These are phyloP conservation scores for Erucastrum elatum DNA, from an alignment of 345 rosid species.

Conservation along the genomic window DNA sequence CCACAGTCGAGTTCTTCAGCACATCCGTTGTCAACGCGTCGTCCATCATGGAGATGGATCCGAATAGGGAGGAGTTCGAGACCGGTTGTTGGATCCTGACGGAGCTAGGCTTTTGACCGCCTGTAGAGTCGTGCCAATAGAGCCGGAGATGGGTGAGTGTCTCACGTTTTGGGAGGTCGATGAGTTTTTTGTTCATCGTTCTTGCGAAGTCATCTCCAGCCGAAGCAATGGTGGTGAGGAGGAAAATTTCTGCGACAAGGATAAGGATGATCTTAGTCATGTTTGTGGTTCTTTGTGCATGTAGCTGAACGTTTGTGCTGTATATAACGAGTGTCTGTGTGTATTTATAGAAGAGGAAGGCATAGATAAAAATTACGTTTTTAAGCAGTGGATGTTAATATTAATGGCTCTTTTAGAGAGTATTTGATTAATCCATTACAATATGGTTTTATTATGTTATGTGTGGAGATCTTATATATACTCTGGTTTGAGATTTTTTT, in stretches of 20 bases:
- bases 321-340: not conserved
- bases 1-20: constrained; percentile 10
- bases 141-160: constrained; percentile 7
- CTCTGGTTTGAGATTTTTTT: not conserved
- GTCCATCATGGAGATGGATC: not conserved
- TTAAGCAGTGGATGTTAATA: not conserved
- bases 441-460: not conserved
- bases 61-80: not conserved
- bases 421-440: not conserved
- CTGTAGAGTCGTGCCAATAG: constrained; percentile 1
- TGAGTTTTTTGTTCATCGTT: constrained; percentile 11
- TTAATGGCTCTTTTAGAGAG: not conserved
- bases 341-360: not conserved
- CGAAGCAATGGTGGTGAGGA: not conserved
- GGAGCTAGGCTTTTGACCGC: not conserved
- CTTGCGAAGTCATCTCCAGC: constrained; percentile 4
- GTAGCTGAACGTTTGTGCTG: constrained; percentile 1
- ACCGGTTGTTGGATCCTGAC: not conserved
- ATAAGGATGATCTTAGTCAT: constrained; percentile 4
- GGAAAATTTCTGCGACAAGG: constrained; percentile 2
- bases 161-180: not conserved
- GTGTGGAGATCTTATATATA: not conserved
- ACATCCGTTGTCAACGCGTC: not conserved
- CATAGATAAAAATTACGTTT: not conserved
- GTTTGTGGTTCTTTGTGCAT: not conserved